These are phyloP conservation scores for Alternaria rosae DNA, from an alignment of 2,329 filamentous ascomycete genomes.

Conservation along the genomic window DNA sequence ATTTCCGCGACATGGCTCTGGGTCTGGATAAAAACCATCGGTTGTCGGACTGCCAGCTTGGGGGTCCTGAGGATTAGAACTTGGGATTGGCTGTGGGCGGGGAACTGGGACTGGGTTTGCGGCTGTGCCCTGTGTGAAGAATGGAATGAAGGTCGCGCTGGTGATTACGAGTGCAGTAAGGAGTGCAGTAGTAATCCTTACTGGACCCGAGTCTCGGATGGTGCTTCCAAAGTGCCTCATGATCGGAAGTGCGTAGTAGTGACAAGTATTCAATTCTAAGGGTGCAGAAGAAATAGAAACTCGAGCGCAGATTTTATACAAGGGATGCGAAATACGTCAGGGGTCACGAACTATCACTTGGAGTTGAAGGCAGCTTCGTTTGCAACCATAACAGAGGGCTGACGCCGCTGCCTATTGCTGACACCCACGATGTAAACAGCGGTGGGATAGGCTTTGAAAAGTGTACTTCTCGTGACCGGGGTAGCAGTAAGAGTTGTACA, in stretches of 20 bases:
- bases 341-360: background rate
- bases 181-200: conserved; percentile 14
- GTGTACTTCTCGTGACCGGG: background rate
- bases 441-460: background rate
- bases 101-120: conserved; percentile 2
- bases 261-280: background rate
- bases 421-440: background rate
- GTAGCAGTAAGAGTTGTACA: background rate
- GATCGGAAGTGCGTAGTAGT: background rate
- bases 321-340: background rate
- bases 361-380: conserved; percentile 2
- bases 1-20: conserved; percentile 49
- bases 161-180: conserved; percentile 17
- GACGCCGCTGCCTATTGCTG: background rate
- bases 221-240: background rate
- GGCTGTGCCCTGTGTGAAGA: conserved; percentile 12
- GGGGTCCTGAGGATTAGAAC: background rate
- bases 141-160: conserved; percentile 21
- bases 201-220: conserved; percentile 6
- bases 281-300: background rate
- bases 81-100: background rate
- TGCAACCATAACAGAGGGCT: background rate
- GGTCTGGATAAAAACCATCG: conserved; percentile 34
- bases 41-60: conserved; percentile 1
- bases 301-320: conserved; percentile 1